Base-by-base conservation (phyloP, 2,329 filamentous ascomycete genomes). In the Fusarium aywerte region DNA sequence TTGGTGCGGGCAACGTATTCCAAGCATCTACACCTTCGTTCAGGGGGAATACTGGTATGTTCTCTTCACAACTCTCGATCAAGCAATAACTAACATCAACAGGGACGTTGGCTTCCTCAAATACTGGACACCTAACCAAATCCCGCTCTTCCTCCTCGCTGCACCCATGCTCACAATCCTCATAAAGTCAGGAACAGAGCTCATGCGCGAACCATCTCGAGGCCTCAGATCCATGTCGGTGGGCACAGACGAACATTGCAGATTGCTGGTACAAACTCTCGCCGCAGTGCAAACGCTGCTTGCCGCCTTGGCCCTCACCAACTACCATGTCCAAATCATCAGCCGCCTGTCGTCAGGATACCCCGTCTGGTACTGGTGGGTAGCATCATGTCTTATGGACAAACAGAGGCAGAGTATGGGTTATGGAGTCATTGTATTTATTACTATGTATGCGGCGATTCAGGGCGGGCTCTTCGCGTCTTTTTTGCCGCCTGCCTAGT, bases 321-420 rank as follows among this genome's bases (percentile, higher is more conserved):
- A 82, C 65, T 97, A 96, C 75, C 96, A 99, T 75, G 91, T 97
- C 25, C 96, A 99, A 78, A 96, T 99, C 70, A 90, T 98, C 73
- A 97, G 91, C 42, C 88, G 96, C 23, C 85, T 99, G 16, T 90
- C 92, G 2, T 97, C 94, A 0, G 95, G 90, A 0, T 97, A 95
- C 77, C 92, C 93, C 2, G 79, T 96, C 18, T 97, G 93, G 93
- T 96, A 97, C 76, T 90, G 91, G 83, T 92, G 90, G 83, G 76
- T 97, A 36, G 92, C 91, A 1, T 80, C 79, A 5, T 77, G 76
- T 32, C 71, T 87, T 8, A 69, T 76, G 43, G 75, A 79, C 23
- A 69, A 73, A 11, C 74, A 75, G 68, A 65, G 73, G 60, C 51
- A 71, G 55, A 48, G 72, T 60, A 54, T 81, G 69, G 78, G 77